Conservation (phyloP, 768 basidiomycete genomes). For the Pisolithus tinctorius region DNA sequence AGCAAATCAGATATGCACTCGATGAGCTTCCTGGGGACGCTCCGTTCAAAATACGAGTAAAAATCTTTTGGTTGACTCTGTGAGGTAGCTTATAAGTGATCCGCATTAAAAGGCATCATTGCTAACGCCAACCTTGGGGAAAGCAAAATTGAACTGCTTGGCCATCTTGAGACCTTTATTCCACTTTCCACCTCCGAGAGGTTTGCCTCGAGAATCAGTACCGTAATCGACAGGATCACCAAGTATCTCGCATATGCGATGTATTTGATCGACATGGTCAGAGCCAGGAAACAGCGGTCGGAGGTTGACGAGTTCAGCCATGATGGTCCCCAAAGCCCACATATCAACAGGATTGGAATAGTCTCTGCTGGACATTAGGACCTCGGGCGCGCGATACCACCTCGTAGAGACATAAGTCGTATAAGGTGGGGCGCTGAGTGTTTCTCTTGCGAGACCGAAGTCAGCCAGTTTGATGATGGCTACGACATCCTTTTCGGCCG, state of each 20-base stretch:
- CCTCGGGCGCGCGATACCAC: slow-evolving; percentile 99
- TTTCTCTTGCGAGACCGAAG: slow-evolving; percentile 94
- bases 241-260: slow-evolving; percentile 83
- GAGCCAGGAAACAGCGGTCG: slow-evolving; percentile 93
- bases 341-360: slow-evolving; percentile 98
- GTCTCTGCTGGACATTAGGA: slow-evolving; percentile 82
- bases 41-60: slow-evolving; percentile 68
- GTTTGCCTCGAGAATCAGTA: slow-evolving; percentile 56
- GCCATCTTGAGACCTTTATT: slow-evolving; percentile 81
- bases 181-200: slow-evolving; percentile 88
- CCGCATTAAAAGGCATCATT: neutral
- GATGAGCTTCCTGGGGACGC: slow-evolving; percentile 72
- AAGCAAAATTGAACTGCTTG: slow-evolving; percentile 75
- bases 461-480: slow-evolving; percentile 98
- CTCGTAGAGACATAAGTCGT: slow-evolving; percentile 99
- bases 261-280: slow-evolving; percentile 89
- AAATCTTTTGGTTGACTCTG: slow-evolving; percentile 65
- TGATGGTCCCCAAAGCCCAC: slow-evolving; percentile 99
- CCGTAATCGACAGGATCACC: slow-evolving; percentile 91
- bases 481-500: slow-evolving; percentile 87
- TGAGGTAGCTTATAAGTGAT: neutral
- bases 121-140: slow-evolving; percentile 58
- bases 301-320: slow-evolving; percentile 94
- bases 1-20: slow-evolving; percentile 90
- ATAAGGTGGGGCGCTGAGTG: slow-evolving; percentile 82